These are phyloP conservation scores for Leishmania mexicana DNA, from an alignment of 208 protist genomes.

Conservation along the genomic window DNA sequence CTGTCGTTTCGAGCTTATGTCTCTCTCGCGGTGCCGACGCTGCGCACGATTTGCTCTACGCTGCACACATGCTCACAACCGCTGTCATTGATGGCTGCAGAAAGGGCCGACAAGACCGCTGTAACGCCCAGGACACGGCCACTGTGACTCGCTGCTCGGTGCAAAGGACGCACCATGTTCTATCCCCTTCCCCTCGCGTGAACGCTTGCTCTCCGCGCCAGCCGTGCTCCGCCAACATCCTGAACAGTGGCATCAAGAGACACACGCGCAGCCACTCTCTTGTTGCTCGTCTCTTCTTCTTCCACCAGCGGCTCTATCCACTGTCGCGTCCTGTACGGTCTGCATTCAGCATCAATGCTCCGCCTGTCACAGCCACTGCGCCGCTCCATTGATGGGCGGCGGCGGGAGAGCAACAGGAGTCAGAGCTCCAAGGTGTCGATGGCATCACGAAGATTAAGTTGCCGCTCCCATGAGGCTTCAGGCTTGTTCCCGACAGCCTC, in stretches of 20 bases:
- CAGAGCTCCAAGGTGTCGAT: neutral
- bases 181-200: neutral
- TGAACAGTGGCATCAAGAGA: neutral
- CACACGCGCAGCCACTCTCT: too few species aligned
- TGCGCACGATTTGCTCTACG: conserved; percentile 9
- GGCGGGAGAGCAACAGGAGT: neutral
- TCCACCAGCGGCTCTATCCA: neutral
- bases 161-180: neutral
- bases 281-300: neutral
- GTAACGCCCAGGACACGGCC: neutral
- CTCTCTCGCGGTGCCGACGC: neutral
- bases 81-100: neutral
- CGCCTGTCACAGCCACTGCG: conserved; percentile 20
- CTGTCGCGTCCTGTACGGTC: neutral
- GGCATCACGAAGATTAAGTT: neutral
- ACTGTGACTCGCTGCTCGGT: neutral
- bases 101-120: neutral
- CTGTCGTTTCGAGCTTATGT: neutral
- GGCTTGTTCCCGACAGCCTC: neutral
- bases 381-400: conserved; percentile 17
- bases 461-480: neutral
- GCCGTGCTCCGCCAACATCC: neutral
- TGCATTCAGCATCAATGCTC: conserved; percentile 10
- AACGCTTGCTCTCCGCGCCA: neutral
- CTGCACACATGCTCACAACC: neutral